Evolutionary conservation across 176 grass and related monocot genomes (phyloP).

Genomic region (Tillandsia leiboldiana): DNA sequence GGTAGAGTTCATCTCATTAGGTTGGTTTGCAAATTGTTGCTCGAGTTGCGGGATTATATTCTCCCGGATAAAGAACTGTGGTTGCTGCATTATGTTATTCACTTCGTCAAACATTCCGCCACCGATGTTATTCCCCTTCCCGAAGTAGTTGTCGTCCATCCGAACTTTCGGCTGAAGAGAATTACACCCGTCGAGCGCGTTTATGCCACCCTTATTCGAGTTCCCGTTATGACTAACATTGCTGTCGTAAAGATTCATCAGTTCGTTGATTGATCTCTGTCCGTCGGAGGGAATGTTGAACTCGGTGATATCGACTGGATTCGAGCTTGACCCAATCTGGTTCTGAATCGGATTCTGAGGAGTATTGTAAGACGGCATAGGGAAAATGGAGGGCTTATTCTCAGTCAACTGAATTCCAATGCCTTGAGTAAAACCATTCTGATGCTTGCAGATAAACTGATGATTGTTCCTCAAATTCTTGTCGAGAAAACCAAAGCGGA

Average conservation of each 20-base stretch:
- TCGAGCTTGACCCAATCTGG: constrained; percentile 17
- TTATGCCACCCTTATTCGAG: constrained; percentile 8
- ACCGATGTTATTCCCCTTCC: neutral
- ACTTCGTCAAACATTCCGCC: constrained; percentile 13
- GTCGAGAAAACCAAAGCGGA: constrained; percentile 51
- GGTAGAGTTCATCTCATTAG: neutral
- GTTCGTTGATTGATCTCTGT: constrained; percentile 48
- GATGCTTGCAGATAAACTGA: constrained; percentile 44
- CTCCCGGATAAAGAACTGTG: constrained; percentile 8
- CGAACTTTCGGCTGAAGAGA: neutral
- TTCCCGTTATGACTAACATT: constrained; percentile 23
- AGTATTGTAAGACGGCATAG: constrained; percentile 1
- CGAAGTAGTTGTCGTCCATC: constrained; percentile 8
- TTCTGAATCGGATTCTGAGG: constrained; percentile 6
- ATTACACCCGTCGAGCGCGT: constrained; percentile 1
- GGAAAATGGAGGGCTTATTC: constrained; percentile 33
- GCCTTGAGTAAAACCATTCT: constrained; percentile 14
- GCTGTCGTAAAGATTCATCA: constrained; percentile 62
- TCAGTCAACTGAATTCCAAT: constrained; percentile 16
- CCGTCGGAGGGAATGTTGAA: constrained; percentile 41
- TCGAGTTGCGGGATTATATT: neutral
- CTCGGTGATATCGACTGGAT: constrained; percentile 24
- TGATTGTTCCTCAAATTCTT: constrained; percentile 40
- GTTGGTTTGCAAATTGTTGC: neutral
- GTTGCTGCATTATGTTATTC: constrained; percentile 14